A percentile compares a stretch with the other conserved stretches of the same genome.
Conservation (phyloP, 768 basidiomycete genomes). For the Tulasnella sp. region DNA sequence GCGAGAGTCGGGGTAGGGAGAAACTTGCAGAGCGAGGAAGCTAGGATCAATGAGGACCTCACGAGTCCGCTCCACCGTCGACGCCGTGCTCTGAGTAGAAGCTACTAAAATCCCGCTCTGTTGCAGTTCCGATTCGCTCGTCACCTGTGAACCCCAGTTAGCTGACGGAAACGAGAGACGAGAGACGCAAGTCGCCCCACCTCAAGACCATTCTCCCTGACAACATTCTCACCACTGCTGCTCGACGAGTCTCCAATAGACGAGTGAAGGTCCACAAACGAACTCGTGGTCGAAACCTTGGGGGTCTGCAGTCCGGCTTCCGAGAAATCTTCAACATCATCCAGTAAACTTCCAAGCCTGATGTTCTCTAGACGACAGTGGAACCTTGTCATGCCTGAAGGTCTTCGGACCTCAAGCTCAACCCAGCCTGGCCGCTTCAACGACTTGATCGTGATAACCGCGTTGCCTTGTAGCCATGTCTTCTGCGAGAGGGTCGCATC, state of each 20-base stretch:
- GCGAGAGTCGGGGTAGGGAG: conserved; percentile 52
- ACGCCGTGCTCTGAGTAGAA: background rate
- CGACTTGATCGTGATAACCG: conserved; percentile 72
- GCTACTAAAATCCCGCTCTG: background rate
- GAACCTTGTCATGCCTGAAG: conserved; percentile 82
- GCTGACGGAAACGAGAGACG: background rate
- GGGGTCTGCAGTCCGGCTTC: conserved; percentile 25
- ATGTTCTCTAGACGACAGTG: conserved; percentile 83
- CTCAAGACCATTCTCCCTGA: background rate
- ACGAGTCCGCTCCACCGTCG: background rate
- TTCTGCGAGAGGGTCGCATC: conserved; percentile 51
- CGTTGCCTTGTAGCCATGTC: conserved; percentile 79
- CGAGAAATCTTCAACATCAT: conserved; percentile 26
- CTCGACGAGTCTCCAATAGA: background rate
- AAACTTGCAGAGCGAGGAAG: conserved; percentile 79
- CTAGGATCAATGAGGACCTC: conserved; percentile 78
- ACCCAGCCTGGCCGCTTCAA: conserved; percentile 77
- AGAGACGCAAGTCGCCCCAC: background rate
- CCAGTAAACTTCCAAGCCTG: conserved; percentile 61
- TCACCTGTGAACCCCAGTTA: background rate
- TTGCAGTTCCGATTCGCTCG: background rate
- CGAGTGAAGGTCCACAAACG: background rate
- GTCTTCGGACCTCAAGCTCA: conserved; percentile 71
- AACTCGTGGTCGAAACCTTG: background rate
- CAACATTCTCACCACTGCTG: background rate